Evolutionary conservation across 2,329 filamentous ascomycete species (phyloP).

Genomic region (Penicillium corylophilum): DNA sequence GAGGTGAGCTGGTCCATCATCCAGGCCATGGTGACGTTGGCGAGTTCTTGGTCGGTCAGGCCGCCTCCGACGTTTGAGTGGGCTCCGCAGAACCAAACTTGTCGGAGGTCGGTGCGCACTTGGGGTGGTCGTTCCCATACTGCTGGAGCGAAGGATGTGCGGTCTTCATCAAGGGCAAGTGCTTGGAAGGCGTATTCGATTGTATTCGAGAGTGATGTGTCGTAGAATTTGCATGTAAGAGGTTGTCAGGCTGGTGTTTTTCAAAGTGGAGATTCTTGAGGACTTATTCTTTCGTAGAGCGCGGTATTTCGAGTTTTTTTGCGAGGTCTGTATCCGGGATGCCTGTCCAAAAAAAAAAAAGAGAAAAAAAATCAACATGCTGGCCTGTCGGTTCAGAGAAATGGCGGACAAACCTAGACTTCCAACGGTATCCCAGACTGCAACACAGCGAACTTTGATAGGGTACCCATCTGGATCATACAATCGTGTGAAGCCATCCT

Average conservation of each 20-base stretch:
- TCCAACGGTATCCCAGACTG: constrained; percentile 36
- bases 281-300: constrained; percentile 24
- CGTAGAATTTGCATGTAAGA: constrained; percentile 31
- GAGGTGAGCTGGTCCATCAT: constrained; percentile 42
- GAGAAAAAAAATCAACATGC: background rate
- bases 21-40: constrained; percentile 52
- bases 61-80: constrained; percentile 52
- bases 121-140: constrained; percentile 31
- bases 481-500: constrained; percentile 15
- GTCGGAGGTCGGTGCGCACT: constrained; percentile 37
- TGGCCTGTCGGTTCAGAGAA: no score
- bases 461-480: constrained; percentile 14
- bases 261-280: background rate
- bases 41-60: constrained; percentile 49
- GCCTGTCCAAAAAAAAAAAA: constrained; percentile 8
- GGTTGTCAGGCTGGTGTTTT: constrained; percentile 6
- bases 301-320: constrained; percentile 13
- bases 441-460: constrained; percentile 31
- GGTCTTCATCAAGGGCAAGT: constrained; percentile 33
- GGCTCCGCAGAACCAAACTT: constrained; percentile 50
- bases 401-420: constrained; percentile 15
- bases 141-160: constrained; percentile 31
- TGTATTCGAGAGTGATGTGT: constrained; percentile 29
- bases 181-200: constrained; percentile 37
- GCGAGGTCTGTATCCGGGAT: constrained; percentile 28